Percentiles rank a stretch among this genome's conserved stretches.
Evolutionary conservation across 169 alveolate genomes (phyloP).

Genomic region (Theileria sp.): DNA sequence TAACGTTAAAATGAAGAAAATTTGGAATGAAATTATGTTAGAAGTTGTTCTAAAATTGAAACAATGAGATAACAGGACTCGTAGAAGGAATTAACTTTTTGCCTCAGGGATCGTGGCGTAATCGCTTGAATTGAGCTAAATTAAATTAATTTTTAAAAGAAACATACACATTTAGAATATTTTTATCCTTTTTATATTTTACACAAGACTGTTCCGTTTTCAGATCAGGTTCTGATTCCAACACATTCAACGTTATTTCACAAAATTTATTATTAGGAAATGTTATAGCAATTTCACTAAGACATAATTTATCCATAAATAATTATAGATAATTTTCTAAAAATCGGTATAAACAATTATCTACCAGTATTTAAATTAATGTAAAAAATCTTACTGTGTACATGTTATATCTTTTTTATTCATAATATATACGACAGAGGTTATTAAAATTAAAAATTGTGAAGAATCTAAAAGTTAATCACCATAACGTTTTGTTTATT

Average conservation of each 20-base stretch:
- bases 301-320: background rate
- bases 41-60: slow-evolving; percentile 45
- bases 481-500: background rate
- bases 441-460: background rate
- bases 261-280: slow-evolving; percentile 49
- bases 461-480: background rate
- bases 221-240: slow-evolving; percentile 40
- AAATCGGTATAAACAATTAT: background rate
- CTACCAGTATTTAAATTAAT: background rate
- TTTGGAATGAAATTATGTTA: background rate
- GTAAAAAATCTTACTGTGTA: background rate
- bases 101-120: slow-evolving; percentile 24
- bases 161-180: slow-evolving; percentile 53
- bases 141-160: background rate
- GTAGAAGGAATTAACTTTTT: slow-evolving; percentile 58
- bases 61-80: slow-evolving; percentile 59
- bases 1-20: background rate
- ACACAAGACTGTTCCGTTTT: slow-evolving; percentile 30
- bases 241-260: slow-evolving; percentile 31
- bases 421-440: background rate
- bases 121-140: slow-evolving; percentile 48
- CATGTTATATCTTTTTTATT: background rate
- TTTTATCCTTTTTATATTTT: slow-evolving; percentile 22
- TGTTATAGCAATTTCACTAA: slow-evolving; percentile 32
- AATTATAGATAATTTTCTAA: background rate